Conservation (phyloP, 495 filamentous ascomycete species). For the Schizothecium vesticola region DNA sequence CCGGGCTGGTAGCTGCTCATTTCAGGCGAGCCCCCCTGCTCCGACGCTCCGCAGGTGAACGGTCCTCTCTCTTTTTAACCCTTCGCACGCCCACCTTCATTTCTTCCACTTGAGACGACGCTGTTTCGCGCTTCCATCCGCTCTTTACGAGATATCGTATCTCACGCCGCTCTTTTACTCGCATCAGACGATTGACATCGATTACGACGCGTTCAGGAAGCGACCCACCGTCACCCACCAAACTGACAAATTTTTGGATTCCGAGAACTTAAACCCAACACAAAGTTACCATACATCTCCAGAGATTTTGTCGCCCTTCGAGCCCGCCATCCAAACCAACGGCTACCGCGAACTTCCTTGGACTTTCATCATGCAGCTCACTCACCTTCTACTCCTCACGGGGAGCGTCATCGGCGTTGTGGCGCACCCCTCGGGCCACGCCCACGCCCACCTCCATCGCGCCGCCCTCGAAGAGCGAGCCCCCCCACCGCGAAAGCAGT, state of each 20-base stretch:
- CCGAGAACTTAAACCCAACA: conserved; percentile 5
- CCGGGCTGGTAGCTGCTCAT: conserved; percentile 7
- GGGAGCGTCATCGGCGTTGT: conserved; percentile 22
- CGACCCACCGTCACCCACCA: conserved; percentile 1
- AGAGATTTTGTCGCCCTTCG: too few relatives aligned
- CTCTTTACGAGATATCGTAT: conserved; percentile 33
- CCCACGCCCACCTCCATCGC: conserved; percentile 32
- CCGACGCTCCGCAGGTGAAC: conserved; percentile 1
- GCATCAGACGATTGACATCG: conserved; percentile 10
- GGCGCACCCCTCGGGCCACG: conserved; percentile 30
- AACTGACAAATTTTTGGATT: background rate
- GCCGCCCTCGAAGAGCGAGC: conserved; percentile 20
- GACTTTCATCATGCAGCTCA: conserved; percentile 26
- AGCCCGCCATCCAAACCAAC: too few relatives aligned
- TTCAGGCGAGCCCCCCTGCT: conserved; percentile 3
- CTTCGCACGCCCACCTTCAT: conserved; percentile 1
- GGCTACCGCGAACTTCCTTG: background rate
- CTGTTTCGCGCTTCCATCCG: conserved; percentile 26
- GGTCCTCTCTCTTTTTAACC: conserved; percentile 8
- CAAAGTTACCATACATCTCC: background rate
- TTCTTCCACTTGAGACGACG: conserved; percentile 14
- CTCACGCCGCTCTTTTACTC: conserved; percentile 29
- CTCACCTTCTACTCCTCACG: conserved; percentile 24
- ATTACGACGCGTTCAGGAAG: conserved; percentile 15
- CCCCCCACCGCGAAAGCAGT: background rate